Evolutionary conservation across 257 asterid species (phyloP).

Genomic region (Thymus quinquecostatus): DNA sequence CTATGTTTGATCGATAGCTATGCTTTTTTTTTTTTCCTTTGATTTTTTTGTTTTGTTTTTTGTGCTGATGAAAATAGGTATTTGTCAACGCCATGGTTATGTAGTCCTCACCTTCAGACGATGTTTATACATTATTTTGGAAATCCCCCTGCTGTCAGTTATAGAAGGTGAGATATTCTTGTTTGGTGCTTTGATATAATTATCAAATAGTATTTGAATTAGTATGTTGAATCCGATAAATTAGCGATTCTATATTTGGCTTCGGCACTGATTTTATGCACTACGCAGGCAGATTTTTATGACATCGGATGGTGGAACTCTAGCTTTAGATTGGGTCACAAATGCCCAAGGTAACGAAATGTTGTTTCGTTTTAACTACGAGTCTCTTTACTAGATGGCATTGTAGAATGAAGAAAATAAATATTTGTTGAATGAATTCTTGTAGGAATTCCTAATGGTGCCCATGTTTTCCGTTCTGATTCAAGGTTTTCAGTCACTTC

Average conservation of each 20-base stretch:
- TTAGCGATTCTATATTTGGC: neutral
- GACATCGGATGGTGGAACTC: conserved; percentile 79
- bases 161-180: conserved; percentile 60
- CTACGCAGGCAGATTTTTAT: conserved; percentile 65
- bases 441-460: too few species aligned
- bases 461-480: neutral
- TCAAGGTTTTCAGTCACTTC: neutral
- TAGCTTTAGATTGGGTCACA: conserved; percentile 85
- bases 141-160: conserved; percentile 62
- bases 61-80: conserved; percentile 46
- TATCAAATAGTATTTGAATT: too few species aligned
- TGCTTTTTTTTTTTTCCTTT: neutral
- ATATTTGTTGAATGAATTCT: too few species aligned
- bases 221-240: too few species aligned
- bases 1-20: neutral
- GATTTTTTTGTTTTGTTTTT: neutral
- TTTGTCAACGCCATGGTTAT: conserved; percentile 87
- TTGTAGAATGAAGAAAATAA: neutral
- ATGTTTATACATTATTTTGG: conserved; percentile 65
- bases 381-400: neutral
- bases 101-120: conserved; percentile 93
- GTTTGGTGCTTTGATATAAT: neutral
- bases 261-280: conserved; percentile 28
- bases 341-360: conserved; percentile 50
- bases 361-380: conserved; percentile 1